Percentiles rank a stretch among this genome's conserved stretches.
Evolutionary conservation across 805 yeast genomes (phyloP).

Genomic region (Saccharomycopsis synnaedendra): DNA sequence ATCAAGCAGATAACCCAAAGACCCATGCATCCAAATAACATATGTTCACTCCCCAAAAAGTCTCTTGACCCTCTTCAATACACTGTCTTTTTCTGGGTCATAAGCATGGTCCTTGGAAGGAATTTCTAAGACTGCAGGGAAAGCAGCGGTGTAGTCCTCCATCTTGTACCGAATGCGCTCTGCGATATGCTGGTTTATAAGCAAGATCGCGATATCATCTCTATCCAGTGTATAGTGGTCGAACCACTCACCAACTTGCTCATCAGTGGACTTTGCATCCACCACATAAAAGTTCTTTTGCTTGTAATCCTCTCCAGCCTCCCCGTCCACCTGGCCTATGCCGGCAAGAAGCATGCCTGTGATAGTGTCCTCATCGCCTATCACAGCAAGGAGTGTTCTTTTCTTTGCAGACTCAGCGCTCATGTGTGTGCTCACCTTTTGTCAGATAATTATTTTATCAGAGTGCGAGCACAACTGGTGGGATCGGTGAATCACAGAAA

Average conservation of each 20-base stretch:
- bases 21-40: background rate
- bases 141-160: constrained; percentile 78
- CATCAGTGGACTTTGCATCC: constrained; percentile 64
- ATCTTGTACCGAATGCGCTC: constrained; percentile 76
- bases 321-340: constrained; percentile 69
- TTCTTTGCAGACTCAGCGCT: constrained; percentile 35
- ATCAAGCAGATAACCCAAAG: too few relatives aligned
- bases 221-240: constrained; percentile 61
- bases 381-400: constrained; percentile 80
- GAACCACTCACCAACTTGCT: constrained; percentile 66
- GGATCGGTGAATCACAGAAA: too few relatives aligned
- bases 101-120: constrained; percentile 98
- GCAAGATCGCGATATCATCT: constrained; percentile 83
- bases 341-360: constrained; percentile 96
- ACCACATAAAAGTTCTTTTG: constrained; percentile 72
- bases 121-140: constrained; percentile 93
- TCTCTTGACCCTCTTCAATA: constrained; percentile 87
- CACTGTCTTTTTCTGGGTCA: constrained; percentile 96
- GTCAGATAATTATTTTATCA: background rate
- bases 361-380: constrained; percentile 96
- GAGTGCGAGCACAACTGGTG: too few relatives aligned
- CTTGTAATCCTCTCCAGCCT: constrained; percentile 41
- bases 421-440: constrained; percentile 5
- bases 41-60: constrained; percentile 65
- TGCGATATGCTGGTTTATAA: constrained; percentile 92